These are phyloP conservation scores for Kandelia obovata DNA, from an alignment of 345 rosid genomes.

Conservation along the genomic window DNA sequence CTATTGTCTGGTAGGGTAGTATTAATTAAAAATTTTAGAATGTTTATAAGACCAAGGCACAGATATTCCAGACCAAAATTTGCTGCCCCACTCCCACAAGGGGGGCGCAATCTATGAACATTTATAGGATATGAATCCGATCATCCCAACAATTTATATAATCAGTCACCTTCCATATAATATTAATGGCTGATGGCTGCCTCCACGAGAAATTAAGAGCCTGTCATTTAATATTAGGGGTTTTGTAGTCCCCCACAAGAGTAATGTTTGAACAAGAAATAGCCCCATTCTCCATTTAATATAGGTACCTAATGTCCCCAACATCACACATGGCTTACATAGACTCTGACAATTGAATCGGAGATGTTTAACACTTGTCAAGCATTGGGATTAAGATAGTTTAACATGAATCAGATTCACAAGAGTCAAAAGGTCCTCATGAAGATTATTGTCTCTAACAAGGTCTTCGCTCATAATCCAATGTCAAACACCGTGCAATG, in stretches of 20 bases:
- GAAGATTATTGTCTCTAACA: slow-evolving; percentile 13
- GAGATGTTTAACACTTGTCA: slow-evolving; percentile 23
- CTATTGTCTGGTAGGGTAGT: neutral
- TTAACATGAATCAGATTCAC: slow-evolving; percentile 12
- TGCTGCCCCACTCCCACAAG: slow-evolving; percentile 24
- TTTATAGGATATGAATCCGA: slow-evolving; percentile 13
- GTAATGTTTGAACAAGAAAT: slow-evolving; percentile 25
- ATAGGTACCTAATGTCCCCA: slow-evolving; percentile 23
- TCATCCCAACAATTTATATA: slow-evolving; percentile 13
- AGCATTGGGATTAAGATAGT: slow-evolving; percentile 20
- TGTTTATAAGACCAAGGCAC: slow-evolving; percentile 21
- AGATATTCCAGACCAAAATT: slow-evolving; percentile 24
- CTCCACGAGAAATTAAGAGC: slow-evolving; percentile 15
- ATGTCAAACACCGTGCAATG: no score
- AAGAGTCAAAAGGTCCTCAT: slow-evolving; percentile 39
- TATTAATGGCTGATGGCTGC: neutral
- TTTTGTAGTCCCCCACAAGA: slow-evolving; percentile 30
- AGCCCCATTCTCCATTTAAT: slow-evolving; percentile 38
- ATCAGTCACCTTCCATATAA: slow-evolving; percentile 16
- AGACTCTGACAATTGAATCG: slow-evolving; percentile 25
- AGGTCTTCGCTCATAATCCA: no score
- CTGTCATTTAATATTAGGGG: slow-evolving; percentile 8
- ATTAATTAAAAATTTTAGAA: slow-evolving; percentile 21
- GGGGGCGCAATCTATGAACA: slow-evolving; percentile 16
- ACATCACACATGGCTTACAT: slow-evolving; percentile 43